Conservation (phyloP, 202 grass and related monocot genomes). For the Zoysia matrella region DNA sequence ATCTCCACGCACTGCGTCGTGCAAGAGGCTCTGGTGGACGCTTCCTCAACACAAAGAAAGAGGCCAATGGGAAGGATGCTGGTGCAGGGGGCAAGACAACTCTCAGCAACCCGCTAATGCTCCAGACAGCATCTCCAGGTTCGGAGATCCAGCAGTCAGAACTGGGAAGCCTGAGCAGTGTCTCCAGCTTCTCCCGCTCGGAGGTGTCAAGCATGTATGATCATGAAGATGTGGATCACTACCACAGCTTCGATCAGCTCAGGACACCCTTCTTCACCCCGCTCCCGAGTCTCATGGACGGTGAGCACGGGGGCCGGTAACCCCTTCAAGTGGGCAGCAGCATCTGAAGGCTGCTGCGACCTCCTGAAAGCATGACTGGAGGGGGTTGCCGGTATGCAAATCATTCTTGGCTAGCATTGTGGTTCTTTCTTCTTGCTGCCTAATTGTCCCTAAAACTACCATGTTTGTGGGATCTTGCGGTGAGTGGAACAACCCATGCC, state of each 20-base stretch:
- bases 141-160: conserved; percentile 67
- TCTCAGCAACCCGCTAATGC: conserved; percentile 12
- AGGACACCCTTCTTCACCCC: conserved; percentile 46
- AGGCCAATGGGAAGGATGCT: conserved; percentile 23
- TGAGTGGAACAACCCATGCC: conserved; percentile 26
- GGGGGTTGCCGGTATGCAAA: conserved; percentile 44
- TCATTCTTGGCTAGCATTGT: conserved; percentile 85
- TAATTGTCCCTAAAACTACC: conserved; percentile 40
- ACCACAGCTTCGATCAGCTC: conserved; percentile 49
- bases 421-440: conserved; percentile 18
- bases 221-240: neutral
- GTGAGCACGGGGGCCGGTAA: conserved; percentile 56
- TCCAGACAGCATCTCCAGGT: conserved; percentile 46
- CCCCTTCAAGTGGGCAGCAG: neutral
- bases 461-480: conserved; percentile 42
- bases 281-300: conserved; percentile 50
- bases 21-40: conserved; percentile 43
- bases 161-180: conserved; percentile 50
- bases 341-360: conserved; percentile 70
- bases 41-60: conserved; percentile 70
- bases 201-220: conserved; percentile 66
- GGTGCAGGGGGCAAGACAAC: neutral
- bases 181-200: conserved; percentile 58
- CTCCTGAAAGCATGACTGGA: conserved; percentile 70
- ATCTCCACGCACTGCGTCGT: too few relatives aligned